Percentiles rank a stretch among this genome's conserved stretches.
phyloP scores from a whole-genome alignment of 306 rosid species.

The Sphenostylis stenocarpa region DNA sequence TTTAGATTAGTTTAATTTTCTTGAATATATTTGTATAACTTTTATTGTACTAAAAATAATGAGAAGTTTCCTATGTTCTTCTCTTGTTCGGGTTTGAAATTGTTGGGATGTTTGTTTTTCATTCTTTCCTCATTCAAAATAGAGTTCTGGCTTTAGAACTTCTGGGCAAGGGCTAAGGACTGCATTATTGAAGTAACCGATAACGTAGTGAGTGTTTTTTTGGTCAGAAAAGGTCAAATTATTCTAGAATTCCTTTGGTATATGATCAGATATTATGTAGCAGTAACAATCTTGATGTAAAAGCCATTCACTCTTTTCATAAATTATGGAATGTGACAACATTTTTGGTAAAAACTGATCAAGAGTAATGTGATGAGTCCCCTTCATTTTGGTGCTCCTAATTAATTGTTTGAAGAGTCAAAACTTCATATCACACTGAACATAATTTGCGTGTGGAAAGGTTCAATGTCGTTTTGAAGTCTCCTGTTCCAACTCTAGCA shows the following conservation, averaged over 20 bases:
- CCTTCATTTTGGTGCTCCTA: background rate
- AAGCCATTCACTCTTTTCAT: too few relatives aligned
- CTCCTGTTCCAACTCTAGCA: background rate
- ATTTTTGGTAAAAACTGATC: too few relatives aligned
- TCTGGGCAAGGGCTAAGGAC: background rate
- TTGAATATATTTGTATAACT: background rate
- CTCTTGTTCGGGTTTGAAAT: background rate
- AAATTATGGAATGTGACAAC: too few relatives aligned
- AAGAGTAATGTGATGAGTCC: too few relatives aligned
- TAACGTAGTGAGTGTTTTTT: background rate
- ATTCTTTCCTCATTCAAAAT: background rate
- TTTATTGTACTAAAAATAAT: background rate
- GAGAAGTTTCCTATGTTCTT: background rate
- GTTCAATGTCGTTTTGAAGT: background rate
- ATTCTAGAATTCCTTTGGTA: too few relatives aligned
- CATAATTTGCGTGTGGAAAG: background rate
- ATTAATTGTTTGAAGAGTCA: background rate
- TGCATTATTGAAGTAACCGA: background rate
- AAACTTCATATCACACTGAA: background rate
- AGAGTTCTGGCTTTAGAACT: background rate
- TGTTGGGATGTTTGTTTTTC: background rate
- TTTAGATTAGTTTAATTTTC: background rate
- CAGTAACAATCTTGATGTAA: too few relatives aligned
- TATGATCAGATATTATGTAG: too few relatives aligned
- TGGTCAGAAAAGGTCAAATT: too few relatives aligned